A percentile compares a stretch with the other conserved stretches of the same genome.
Conservation (phyloP, 2,329 filamentous ascomycete species). For the Aspergillus sp. region DNA sequence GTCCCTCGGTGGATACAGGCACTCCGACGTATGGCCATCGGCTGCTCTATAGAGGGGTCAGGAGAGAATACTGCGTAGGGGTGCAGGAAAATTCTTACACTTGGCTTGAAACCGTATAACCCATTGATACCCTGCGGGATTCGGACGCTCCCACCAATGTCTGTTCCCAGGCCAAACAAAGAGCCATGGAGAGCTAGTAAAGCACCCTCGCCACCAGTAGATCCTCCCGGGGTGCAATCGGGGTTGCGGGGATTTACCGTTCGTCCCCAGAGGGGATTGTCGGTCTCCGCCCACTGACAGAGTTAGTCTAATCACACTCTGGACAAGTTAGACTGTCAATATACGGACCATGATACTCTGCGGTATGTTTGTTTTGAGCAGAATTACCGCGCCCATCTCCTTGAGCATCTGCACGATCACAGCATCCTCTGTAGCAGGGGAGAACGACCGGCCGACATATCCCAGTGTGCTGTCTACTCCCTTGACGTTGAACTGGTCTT, state of each 20-base stretch:
- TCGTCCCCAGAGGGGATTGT: slow-evolving; percentile 52
- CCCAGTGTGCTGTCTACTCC: slow-evolving; percentile 58
- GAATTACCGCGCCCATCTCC: slow-evolving; percentile 50
- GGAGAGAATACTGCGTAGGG: neutral
- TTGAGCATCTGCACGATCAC: slow-evolving; percentile 50
- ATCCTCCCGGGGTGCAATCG: slow-evolving; percentile 47
- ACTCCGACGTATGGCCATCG: slow-evolving; percentile 59
- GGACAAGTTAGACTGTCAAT: neutral
- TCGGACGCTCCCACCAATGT: slow-evolving; percentile 52
- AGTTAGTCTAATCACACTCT: slow-evolving; percentile 1
- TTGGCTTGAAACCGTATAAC: slow-evolving; percentile 49
- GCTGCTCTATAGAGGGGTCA: slow-evolving; percentile 51
- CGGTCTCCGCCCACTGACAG: slow-evolving; percentile 52
- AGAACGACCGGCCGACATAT: slow-evolving; percentile 52
- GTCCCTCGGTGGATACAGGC: slow-evolving; percentile 60
- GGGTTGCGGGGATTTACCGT: slow-evolving; percentile 47
- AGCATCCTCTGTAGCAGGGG: slow-evolving; percentile 50
- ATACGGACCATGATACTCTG: slow-evolving; percentile 51
- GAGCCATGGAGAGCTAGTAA: slow-evolving; percentile 42
- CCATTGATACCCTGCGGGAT: slow-evolving; percentile 50
- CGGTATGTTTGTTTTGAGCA: slow-evolving; percentile 53
- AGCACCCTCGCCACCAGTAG: slow-evolving; percentile 45
- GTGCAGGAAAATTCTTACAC: slow-evolving; percentile 18
- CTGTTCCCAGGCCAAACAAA: slow-evolving; percentile 50
- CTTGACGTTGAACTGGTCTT: slow-evolving; percentile 62